Conservation (phyloP, 495 filamentous ascomycete species). For the Aspergillus bertholletiae region DNA sequence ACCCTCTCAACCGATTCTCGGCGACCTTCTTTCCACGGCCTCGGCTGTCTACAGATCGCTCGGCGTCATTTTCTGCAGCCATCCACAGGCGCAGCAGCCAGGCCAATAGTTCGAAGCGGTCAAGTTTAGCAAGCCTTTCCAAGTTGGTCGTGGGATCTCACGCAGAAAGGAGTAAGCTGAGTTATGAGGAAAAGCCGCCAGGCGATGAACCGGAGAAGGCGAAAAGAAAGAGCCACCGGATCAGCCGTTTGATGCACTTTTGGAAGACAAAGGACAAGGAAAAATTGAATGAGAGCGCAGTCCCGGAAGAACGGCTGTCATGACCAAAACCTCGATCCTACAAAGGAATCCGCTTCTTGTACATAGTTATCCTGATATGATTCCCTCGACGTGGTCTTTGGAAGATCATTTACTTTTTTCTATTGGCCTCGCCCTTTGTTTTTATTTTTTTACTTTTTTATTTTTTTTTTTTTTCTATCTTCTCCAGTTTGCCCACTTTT, state of each 20-base stretch:
- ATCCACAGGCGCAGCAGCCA: constrained; percentile 55
- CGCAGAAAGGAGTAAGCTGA: constrained; percentile 76
- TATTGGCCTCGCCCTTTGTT: constrained; percentile 16
- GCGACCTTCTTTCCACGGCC: constrained; percentile 42
- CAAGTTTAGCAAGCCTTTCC: constrained; percentile 81
- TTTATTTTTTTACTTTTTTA: constrained; percentile 14
- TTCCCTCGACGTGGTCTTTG: constrained; percentile 21
- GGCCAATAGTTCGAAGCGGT: constrained; percentile 56
- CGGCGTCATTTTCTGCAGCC: constrained; percentile 64
- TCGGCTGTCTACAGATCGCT: constrained; percentile 55
- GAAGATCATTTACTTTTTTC: constrained; percentile 11
- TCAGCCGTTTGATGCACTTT: constrained; percentile 81
- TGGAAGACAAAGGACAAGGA: constrained; percentile 64
- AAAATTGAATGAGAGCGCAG: constrained; percentile 17
- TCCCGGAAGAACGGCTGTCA: constrained; percentile 23
- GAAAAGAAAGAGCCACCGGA: constrained; percentile 68
- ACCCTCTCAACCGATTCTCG: constrained; percentile 47
- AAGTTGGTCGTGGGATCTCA: constrained; percentile 76
- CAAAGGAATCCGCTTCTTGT: constrained; percentile 21
- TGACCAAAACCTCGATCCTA: constrained; percentile 14
- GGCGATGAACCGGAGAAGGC: constrained; percentile 54
- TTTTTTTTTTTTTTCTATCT: constrained; percentile 19
- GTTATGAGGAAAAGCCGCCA: constrained; percentile 64
- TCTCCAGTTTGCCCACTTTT: background rate
- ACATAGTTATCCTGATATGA: constrained; percentile 23